These are phyloP conservation scores for Venustampulla echinocandica DNA, from an alignment of 495 filamentous ascomycete species.

Conservation along the genomic window DNA sequence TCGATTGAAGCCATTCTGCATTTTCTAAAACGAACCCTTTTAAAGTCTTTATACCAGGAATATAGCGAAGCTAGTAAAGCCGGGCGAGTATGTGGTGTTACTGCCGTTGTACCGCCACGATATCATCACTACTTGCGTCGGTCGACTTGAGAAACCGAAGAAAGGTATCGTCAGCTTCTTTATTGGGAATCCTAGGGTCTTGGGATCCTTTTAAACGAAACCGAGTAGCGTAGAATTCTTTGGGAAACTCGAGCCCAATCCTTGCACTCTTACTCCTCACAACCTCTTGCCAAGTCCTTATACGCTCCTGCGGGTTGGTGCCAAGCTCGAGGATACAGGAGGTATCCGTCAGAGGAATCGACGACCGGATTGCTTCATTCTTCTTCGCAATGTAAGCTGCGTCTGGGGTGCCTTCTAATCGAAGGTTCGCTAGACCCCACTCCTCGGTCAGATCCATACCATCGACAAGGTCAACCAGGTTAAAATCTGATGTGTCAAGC, in stretches of 20 bases:
- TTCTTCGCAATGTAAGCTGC: constrained; percentile 15
- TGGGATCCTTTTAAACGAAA: neutral
- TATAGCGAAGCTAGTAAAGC: no score
- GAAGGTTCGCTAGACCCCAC: constrained; percentile 29
- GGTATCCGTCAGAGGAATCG: neutral
- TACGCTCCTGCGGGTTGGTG: neutral
- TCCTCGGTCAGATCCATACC: constrained; percentile 31
- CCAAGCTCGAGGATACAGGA: neutral
- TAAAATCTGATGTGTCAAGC: constrained; percentile 28
- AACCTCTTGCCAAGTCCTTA: neutral
- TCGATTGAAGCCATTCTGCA: no score
- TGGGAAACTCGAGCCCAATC: constrained; percentile 5
- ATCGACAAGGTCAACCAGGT: constrained; percentile 31
- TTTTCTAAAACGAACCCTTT: no score
- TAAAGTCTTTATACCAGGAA: no score
- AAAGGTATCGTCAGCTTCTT: no score
- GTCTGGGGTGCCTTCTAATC: constrained; percentile 29
- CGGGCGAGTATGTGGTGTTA: no score
- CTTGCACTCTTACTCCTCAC: neutral
- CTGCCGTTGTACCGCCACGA: no score
- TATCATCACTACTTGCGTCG: no score
- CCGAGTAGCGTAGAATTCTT: constrained; percentile 6
- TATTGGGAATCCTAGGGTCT: no score
- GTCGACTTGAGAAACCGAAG: no score
- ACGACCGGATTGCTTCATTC: neutral